A percentile compares a stretch with the other conserved stretches of the same genome.
Evolutionary conservation across 257 asterid species (phyloP).

Genomic region (Solanum sejunctum): DNA sequence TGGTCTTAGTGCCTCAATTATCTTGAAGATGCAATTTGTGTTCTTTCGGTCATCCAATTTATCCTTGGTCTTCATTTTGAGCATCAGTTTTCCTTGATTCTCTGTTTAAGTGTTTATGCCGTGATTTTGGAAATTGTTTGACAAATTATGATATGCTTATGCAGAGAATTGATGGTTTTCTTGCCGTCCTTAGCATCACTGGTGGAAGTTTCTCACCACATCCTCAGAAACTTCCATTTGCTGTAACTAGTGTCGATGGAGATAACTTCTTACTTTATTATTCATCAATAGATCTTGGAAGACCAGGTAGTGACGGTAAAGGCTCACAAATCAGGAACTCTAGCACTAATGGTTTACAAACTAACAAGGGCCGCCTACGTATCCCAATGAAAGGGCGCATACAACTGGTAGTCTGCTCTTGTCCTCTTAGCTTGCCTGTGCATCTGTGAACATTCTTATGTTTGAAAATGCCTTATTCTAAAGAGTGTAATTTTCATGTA

Average conservation of each 20-base stretch:
- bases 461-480: background rate
- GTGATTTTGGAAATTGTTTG: background rate
- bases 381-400: constrained; percentile 84
- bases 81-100: background rate
- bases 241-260: constrained; percentile 77
- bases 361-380: constrained; percentile 48
- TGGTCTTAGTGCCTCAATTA: background rate
- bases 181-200: constrained; percentile 69
- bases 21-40: background rate
- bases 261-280: constrained; percentile 70
- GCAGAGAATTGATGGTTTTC: constrained; percentile 93
- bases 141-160: background rate
- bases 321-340: constrained; percentile 56
- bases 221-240: constrained; percentile 83
- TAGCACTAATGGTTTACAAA: constrained; percentile 46
- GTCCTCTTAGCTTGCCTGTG: background rate
- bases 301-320: constrained; percentile 32
- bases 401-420: constrained; percentile 54
- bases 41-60: background rate
- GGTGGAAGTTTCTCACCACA: constrained; percentile 83
- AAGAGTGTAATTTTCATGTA: background rate
- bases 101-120: background rate
- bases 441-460: background rate
- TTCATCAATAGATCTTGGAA: constrained; percentile 65
- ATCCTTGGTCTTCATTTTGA: background rate